Percentiles rank a stretch among this genome's conserved stretches.
Evolutionary conservation across 139 green algal genomes (phyloP).

Genomic region (Mesotaenium endlicherianum): DNA sequence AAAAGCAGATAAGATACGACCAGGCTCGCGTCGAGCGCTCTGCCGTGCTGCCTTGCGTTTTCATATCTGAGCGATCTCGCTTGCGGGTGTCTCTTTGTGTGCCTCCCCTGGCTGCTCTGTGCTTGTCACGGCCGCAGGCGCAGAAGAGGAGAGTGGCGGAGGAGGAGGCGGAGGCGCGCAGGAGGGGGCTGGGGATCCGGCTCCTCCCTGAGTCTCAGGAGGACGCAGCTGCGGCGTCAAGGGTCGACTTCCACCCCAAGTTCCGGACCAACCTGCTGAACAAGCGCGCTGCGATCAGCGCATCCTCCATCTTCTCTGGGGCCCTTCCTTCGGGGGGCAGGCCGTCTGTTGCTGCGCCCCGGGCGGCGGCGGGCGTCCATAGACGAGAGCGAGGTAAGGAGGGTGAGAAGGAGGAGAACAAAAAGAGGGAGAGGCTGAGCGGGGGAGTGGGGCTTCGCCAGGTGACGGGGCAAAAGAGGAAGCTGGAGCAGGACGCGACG

Average conservation of each 20-base stretch:
- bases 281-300: constrained; percentile 20
- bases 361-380: neutral
- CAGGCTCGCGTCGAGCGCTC: too few relatives aligned
- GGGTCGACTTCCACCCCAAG: neutral
- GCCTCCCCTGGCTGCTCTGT: neutral
- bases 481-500: neutral
- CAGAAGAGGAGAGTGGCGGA: constrained; percentile 45
- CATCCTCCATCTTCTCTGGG: constrained; percentile 41
- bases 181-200: constrained; percentile 65
- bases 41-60: neutral
- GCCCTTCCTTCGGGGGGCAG: neutral
- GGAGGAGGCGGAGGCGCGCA: constrained; percentile 49
- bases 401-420: neutral
- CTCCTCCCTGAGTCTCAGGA: constrained; percentile 61
- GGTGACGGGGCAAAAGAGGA: neutral
- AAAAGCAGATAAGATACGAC: too few relatives aligned
- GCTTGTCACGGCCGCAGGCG: neutral
- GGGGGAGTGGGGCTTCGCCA: neutral
- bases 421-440: neutral
- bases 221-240: constrained; percentile 57
- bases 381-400: neutral
- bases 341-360: neutral
- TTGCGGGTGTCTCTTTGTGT: neutral
- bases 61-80: neutral
- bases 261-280: constrained; percentile 16